Percentiles rank a stretch among this genome's conserved stretches.
Evolutionary conservation across 768 basidiomycete species (phyloP).

Genomic region (Boletus fagicola): DNA sequence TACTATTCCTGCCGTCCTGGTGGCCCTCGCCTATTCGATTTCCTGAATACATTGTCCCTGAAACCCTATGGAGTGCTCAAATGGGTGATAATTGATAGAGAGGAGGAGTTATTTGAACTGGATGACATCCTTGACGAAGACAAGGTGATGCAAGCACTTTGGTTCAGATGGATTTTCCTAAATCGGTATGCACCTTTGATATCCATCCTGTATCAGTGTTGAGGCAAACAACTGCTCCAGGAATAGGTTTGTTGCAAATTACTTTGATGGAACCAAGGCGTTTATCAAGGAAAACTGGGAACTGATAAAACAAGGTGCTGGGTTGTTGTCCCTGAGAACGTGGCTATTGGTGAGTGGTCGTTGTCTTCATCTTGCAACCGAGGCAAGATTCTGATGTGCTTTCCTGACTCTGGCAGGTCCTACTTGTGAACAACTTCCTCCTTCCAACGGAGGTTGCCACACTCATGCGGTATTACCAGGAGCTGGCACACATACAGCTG

Average conservation of each 20-base stretch:
- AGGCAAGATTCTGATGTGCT: not conserved
- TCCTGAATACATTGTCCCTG: conserved; percentile 57
- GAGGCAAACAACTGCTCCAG: conserved; percentile 32
- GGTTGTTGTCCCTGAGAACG: conserved; percentile 59
- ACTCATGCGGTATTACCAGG: conserved; percentile 55
- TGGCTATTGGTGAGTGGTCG: conserved; percentile 57
- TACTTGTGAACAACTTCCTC: conserved; percentile 55
- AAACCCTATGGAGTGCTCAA: conserved; percentile 62
- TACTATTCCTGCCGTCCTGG: conserved; percentile 65
- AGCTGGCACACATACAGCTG: conserved; percentile 42
- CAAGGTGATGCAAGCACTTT: conserved; percentile 76
- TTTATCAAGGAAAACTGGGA: conserved; percentile 64
- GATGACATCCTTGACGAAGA: conserved; percentile 72
- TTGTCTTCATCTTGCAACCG: not conserved
- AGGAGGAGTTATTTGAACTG: conserved; percentile 73
- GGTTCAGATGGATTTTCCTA: conserved; percentile 71
- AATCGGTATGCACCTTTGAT: conserved; percentile 44
- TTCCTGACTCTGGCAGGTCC: conserved; percentile 39
- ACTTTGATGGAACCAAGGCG: conserved; percentile 46
- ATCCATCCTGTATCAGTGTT: not conserved
- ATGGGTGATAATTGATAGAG: conserved; percentile 68
- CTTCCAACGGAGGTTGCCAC: conserved; percentile 47
- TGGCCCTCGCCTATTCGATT: conserved; percentile 63
- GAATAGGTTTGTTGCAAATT: conserved; percentile 53
- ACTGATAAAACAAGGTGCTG: conserved; percentile 68